Evolutionary conservation across 768 basidiomycete genomes (phyloP).

Genomic region (Termitomyces sp.): DNA sequence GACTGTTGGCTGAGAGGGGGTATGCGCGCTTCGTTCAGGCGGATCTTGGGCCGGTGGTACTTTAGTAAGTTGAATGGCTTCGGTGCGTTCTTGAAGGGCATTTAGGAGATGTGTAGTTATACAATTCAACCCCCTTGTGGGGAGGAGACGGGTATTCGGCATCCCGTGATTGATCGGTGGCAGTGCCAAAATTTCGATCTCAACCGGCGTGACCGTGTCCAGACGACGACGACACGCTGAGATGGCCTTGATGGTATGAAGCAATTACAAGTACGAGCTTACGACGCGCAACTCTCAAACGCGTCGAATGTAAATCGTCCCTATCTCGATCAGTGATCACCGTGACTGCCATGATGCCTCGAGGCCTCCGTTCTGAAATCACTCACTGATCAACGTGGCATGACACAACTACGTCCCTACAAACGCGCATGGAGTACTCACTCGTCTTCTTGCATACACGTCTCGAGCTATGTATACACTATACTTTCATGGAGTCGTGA

Average conservation of each 20-base stretch:
- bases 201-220: no score
- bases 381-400: not conserved
- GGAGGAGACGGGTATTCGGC: not conserved
- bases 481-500: not conserved
- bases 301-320: not conserved
- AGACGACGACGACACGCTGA: not conserved
- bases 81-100: slow-evolving; percentile 16
- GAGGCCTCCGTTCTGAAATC: not conserved
- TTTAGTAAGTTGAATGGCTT: slow-evolving; percentile 34
- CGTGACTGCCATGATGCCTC: not conserved
- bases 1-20: slow-evolving; percentile 46
- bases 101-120: slow-evolving; percentile 3
- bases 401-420: no score
- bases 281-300: not conserved
- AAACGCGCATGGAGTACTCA: no score
- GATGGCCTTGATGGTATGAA: no score
- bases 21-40: slow-evolving; percentile 33
- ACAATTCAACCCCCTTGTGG: not conserved
- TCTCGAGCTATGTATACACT: not conserved
- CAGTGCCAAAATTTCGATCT: not conserved
- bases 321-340: not conserved
- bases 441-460: not conserved
- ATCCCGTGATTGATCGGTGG: slow-evolving; percentile 4
- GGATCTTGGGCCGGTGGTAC: slow-evolving; percentile 42
- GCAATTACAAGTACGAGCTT: not conserved